Evolutionary conservation across 148 eudicot species (phyloP).

Genomic region (Fagopyrum homotropicum): DNA sequence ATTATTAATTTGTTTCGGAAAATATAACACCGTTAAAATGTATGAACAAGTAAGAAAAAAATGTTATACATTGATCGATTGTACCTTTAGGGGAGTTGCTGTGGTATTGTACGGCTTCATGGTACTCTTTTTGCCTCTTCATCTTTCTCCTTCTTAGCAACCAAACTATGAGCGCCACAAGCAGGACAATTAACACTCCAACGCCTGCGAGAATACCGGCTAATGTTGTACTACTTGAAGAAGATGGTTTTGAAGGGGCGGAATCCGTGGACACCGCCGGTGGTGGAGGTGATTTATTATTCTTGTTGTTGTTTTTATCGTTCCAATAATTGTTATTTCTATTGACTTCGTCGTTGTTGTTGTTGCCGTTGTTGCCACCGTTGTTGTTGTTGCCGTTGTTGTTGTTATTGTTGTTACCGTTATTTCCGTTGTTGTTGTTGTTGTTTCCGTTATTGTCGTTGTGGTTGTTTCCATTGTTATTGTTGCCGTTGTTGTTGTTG

Average conservation of each 20-base stretch:
- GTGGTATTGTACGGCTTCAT: not conserved
- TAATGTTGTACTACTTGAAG: not conserved
- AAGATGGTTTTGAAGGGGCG: not conserved
- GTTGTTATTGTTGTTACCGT: not conserved
- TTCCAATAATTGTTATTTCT: not conserved
- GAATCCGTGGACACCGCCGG: not conserved
- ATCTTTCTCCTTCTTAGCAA: not conserved
- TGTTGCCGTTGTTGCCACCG: not conserved
- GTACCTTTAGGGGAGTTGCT: not conserved
- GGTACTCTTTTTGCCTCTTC: not conserved
- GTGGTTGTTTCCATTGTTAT: too few species aligned
- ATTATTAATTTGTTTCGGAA: too few species aligned
- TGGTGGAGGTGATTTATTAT: not conserved
- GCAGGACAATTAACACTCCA: not conserved
- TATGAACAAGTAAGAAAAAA: not conserved
- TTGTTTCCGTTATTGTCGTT: too few species aligned
- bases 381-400: not conserved
- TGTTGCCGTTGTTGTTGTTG: too few species aligned
- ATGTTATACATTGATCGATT: not conserved
- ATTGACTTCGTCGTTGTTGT: not conserved
- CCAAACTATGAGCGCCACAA: not conserved
- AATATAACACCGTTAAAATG: too few species aligned
- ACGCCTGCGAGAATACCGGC: not conserved
- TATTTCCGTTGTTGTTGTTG: not conserved
- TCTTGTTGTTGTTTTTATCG: not conserved